phyloP scores from a whole-genome alignment of 257 asterid species.

The Gentiana macrophylla region DNA sequence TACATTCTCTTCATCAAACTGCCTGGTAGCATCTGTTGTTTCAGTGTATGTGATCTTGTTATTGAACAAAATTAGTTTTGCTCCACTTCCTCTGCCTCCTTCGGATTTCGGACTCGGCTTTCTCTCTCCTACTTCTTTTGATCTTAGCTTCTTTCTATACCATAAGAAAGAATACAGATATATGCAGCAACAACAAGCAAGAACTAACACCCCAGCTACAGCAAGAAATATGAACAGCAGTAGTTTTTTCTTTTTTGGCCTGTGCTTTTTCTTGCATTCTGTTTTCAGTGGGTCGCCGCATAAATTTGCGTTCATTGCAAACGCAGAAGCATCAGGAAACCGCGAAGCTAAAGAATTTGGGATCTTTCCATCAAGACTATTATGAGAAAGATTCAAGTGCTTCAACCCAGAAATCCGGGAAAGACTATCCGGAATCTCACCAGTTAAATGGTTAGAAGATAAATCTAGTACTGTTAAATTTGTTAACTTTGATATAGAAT shows the following conservation, averaged over 20 bases:
- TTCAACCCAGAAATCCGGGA: constrained; percentile 30
- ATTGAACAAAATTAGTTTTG: constrained; percentile 71
- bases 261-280: constrained; percentile 25
- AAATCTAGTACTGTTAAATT: constrained; percentile 35
- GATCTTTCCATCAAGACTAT: constrained; percentile 65
- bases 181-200: constrained; percentile 46
- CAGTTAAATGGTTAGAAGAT: constrained; percentile 47
- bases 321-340: constrained; percentile 53
- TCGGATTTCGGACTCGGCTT: constrained; percentile 69
- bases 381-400: constrained; percentile 44
- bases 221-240: constrained; percentile 46
- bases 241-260: constrained; percentile 43
- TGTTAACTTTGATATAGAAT: constrained; percentile 30
- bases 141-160: constrained; percentile 58
- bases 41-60: constrained; percentile 68
- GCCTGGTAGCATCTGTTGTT: constrained; percentile 76
- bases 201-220: constrained; percentile 45
- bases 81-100: constrained; percentile 68
- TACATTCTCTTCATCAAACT: constrained; percentile 86
- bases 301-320: constrained; percentile 36
- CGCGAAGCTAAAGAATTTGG: constrained; percentile 51
- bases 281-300: constrained; percentile 58
- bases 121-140: constrained; percentile 48
- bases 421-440: constrained; percentile 49
- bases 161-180: constrained; percentile 49